phyloP scores from a whole-genome alignment of 495 filamentous ascomycete species.

The Talaromyces liani region DNA sequence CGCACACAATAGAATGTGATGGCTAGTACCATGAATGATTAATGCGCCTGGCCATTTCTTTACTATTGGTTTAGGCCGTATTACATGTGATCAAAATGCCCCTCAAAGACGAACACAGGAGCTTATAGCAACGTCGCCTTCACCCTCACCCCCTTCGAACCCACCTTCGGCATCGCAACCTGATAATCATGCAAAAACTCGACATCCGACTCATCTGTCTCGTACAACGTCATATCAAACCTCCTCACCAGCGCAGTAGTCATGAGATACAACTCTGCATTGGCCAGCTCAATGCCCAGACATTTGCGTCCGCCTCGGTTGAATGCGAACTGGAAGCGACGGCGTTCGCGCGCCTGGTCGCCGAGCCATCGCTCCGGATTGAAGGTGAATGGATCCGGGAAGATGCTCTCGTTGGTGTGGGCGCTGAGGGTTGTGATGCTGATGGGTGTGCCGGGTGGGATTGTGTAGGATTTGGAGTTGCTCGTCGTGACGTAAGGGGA shows the following conservation, averaged over 20 bases:
- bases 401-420: slow-evolving; percentile 17
- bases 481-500: slow-evolving; percentile 10
- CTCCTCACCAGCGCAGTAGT: slow-evolving; percentile 13
- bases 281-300: slow-evolving; percentile 20
- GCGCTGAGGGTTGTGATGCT: slow-evolving; percentile 20
- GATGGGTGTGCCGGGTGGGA: slow-evolving; percentile 21
- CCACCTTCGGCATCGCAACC: slow-evolving; percentile 23
- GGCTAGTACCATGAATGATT: too few species aligned
- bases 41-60: too few species aligned
- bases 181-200: slow-evolving; percentile 27
- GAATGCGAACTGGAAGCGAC: slow-evolving; percentile 18
- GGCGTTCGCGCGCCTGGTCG: slow-evolving; percentile 12
- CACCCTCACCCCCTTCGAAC: slow-evolving; percentile 19
- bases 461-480: slow-evolving; percentile 12
- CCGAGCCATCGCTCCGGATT: slow-evolving; percentile 17
- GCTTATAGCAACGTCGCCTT: neutral
- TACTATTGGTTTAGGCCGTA: too few species aligned
- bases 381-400: slow-evolving; percentile 19
- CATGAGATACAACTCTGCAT: slow-evolving; percentile 20
- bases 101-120: too few species aligned
- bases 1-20: too few species aligned
- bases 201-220: slow-evolving; percentile 22
- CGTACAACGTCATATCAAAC: slow-evolving; percentile 20
- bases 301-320: slow-evolving; percentile 19
- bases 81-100: too few species aligned